Base-by-base conservation (phyloP, 768 basidiomycete genomes). In the Tremella mesenterica region DNA sequence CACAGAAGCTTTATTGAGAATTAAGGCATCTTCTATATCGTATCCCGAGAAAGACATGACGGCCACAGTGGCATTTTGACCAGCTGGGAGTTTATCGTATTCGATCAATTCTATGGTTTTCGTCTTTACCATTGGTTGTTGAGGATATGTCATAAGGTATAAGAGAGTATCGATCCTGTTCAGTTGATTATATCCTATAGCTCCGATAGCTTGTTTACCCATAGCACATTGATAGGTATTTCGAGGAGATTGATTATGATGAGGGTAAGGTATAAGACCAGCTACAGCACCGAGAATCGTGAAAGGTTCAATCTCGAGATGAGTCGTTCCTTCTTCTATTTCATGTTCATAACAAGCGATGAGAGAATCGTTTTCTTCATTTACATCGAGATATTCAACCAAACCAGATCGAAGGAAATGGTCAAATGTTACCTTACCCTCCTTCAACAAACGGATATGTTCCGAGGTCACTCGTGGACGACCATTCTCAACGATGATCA, bases 211-310 rank as follows among this genome's bases (percentile, higher is more conserved):
- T 77, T 99, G 95, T 77, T 99, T 99, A 50, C 95, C 93, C 93
- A 99, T 99, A 51, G 93, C 93, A 68, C 93, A 99, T 77, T 99
- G 93, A 72, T 99, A 99, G 9, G 95, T 99, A 68, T 99, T 99
- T 50, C 95, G 85, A 2, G 95, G 95, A 4, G 95, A 97, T 69
- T 99, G 95, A 68, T 99, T 99, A 73, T 99, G 95, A 71, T 99
- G 95, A 1, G 95, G 95, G 70, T 99, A 99, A 12, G 95, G 95
- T 67, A 99, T 99, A 25, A 99, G 81, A 43, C 95, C 95, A 3
- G 95, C 95, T 44, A 99, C 95, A 31, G 91, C 95, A 13, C 95
- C 95, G 12, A 99, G 82, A 56, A 99, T 77, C 1, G 95, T 97
- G 75, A 99, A 99, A 1, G 95, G 95, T 67, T 99, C 93, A 55